Evolutionary conservation across 2,329 filamentous ascomycete genomes (phyloP), one percentile per base, ranked within the genome.

Genomic region (Chrysoporthe cubensis): DNA sequence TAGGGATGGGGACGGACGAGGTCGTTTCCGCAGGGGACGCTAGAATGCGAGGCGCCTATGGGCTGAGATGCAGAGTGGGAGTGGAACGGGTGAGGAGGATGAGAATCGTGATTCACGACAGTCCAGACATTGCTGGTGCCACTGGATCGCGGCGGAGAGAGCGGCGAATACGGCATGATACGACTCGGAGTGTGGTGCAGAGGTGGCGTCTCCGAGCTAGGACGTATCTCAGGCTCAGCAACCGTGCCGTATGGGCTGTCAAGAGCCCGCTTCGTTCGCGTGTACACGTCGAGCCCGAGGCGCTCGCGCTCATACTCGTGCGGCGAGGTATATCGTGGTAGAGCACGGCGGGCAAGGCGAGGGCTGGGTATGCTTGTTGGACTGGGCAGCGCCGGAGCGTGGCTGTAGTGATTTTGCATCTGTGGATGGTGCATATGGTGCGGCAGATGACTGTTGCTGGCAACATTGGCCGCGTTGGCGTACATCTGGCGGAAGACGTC

Each of bases 231-330:
- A 9, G 66, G 48, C 52, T 84, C 82, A 0, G 78, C 79, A 54
- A 81, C 81, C 1, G 78, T 79, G 32, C 74, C 76, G 65, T 82
- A 82, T 2, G 81, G 77, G 65, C 77, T 81, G 40, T 73, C 62
- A 8, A 70, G 58, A 32, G 59, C 62, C 9, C 70, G 65, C 61
- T 71, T 66, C 54, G 75, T 73, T 26, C 79, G 72, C 72, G 78
- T 79, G 40, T 77, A 74, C 37, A 75, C 70, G 6, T 34, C 60
- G 50, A 56, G 71, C 71, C 58, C 48, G 58, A 64, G 63, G 69
- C 65, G 61, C 37, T 64, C 65, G 70, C 67, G 69, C 26, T 71
- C 63, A 56, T 70, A 66, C 44, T 70, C 67, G 60, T 73, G 62
- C 42, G 69, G 52, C 8, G 66, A 70, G 18, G 56, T 43, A 56